phyloP scores from a whole-genome alignment of 345 rosid genomes.

The Citrus sinensis region DNA sequence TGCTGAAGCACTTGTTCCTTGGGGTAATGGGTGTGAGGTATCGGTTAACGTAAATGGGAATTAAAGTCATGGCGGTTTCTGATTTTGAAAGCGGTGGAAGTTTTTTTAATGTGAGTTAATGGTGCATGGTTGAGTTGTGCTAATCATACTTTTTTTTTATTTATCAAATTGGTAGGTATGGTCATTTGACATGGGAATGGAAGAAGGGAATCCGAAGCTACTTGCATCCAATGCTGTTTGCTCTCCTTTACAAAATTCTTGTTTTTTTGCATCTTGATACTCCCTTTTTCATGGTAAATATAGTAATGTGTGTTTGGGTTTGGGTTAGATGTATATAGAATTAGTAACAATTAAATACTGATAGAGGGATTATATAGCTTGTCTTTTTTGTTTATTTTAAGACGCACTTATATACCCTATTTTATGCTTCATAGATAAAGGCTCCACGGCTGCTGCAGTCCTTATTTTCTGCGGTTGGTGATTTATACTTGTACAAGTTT shows the following conservation, averaged over 20 bases:
- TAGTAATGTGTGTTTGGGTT: not conserved
- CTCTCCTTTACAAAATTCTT: slow-evolving; percentile 61
- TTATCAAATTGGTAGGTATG: slow-evolving; percentile 51
- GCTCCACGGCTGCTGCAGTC: slow-evolving; percentile 81
- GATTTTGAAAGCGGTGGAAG: not conserved
- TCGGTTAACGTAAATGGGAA: not conserved
- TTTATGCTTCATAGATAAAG: slow-evolving; percentile 44
- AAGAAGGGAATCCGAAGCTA: slow-evolving; percentile 83
- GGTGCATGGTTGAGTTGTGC: not conserved
- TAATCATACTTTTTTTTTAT: not conserved
- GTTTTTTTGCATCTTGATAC: slow-evolving; percentile 63
- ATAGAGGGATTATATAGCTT: not conserved
- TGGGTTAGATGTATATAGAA: not conserved
- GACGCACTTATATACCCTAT: not conserved
- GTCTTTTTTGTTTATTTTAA: slow-evolving; percentile 5
- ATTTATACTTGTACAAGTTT: slow-evolving; percentile 75
- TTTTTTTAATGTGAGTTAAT: not conserved
- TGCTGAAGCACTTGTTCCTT: not conserved
- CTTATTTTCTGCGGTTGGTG: slow-evolving; percentile 81
- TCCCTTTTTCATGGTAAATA: slow-evolving; percentile 68
- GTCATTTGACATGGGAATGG: slow-evolving; percentile 98
- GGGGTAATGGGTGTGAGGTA: not conserved
- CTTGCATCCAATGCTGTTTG: slow-evolving; percentile 85
- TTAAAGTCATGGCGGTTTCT: not conserved
- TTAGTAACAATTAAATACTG: not conserved